These are phyloP conservation scores for Sarocladium oryzae DNA, from an alignment of 2,329 filamentous ascomycete species.

Conservation along the genomic window DNA sequence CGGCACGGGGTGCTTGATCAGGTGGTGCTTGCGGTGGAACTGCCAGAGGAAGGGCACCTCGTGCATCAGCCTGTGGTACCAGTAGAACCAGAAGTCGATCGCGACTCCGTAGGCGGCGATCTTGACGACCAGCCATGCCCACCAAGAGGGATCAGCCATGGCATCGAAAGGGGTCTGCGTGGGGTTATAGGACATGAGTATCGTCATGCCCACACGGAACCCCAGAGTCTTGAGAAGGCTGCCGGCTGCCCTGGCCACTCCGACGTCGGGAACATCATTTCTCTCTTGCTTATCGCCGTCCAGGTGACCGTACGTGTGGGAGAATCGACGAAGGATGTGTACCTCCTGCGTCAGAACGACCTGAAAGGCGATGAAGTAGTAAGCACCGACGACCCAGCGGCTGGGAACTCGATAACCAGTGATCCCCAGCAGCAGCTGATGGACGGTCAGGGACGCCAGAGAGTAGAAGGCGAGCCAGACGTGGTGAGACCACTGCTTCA, in stretches of 20 bases:
- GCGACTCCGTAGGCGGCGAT: conserved; percentile 27
- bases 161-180: conserved; percentile 10
- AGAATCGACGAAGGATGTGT: conserved; percentile 22
- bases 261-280: conserved; percentile 27
- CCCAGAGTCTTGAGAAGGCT: conserved; percentile 18
- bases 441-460: conserved; percentile 18
- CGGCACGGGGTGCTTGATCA: conserved; percentile 36
- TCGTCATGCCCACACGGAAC: conserved; percentile 17
- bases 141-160: conserved; percentile 12
- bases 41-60: conserved; percentile 29
- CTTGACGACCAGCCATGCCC: conserved; percentile 23
- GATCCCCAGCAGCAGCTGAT: conserved; percentile 12
- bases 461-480: conserved; percentile 26
- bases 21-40: conserved; percentile 36
- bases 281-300: conserved; percentile 24
- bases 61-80: conserved; percentile 36
- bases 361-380: conserved; percentile 26
- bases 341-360: conserved; percentile 22
- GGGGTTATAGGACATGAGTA: conserved; percentile 20
- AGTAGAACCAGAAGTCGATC: conserved; percentile 36
- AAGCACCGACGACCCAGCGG: conserved; percentile 8
- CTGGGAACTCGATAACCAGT: conserved; percentile 13
- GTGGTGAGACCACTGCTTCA: conserved; percentile 22
- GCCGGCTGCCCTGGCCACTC: conserved; percentile 17
- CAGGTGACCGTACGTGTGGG: conserved; percentile 23